phyloP scores from a whole-genome alignment of 2,329 filamentous ascomycete species.

The Ceratocystis papillata region DNA sequence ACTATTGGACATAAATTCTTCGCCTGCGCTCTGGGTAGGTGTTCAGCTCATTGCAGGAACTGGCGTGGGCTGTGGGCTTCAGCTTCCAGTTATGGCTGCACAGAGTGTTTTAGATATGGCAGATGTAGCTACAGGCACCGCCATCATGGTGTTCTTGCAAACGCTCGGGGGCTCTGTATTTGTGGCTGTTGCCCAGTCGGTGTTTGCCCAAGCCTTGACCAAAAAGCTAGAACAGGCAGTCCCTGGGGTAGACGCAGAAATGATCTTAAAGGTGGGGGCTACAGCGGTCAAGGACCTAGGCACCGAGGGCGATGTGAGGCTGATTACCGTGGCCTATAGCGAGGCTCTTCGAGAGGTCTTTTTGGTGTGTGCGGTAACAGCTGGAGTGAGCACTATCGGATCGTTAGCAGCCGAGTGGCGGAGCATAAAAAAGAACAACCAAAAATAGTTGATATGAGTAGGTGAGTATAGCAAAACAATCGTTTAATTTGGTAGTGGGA shows the following conservation, averaged over 20 bases:
- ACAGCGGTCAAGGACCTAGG: slow-evolving; percentile 16
- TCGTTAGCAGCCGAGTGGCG: slow-evolving; percentile 18
- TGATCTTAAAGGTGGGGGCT: slow-evolving; percentile 14
- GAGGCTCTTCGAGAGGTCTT: slow-evolving; percentile 20
- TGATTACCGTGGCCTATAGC: slow-evolving; percentile 15
- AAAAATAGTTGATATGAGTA: background rate
- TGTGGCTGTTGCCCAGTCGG: slow-evolving; percentile 41
- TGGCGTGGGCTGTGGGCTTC: slow-evolving; percentile 35
- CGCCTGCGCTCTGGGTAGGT: slow-evolving; percentile 20
- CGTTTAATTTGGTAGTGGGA: background rate
- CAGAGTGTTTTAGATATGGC: slow-evolving; percentile 36
- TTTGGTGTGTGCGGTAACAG: slow-evolving; percentile 18
- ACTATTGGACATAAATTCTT: slow-evolving; percentile 31
- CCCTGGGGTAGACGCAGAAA: slow-evolving; percentile 4
- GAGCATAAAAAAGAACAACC: slow-evolving; percentile 9
- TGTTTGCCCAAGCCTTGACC: slow-evolving; percentile 32
- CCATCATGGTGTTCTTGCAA: slow-evolving; percentile 39
- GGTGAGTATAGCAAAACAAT: background rate
- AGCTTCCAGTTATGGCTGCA: slow-evolving; percentile 37
- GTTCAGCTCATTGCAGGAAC: slow-evolving; percentile 29
- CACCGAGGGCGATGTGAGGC: background rate
- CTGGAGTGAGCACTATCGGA: slow-evolving; percentile 19
- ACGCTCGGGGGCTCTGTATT: slow-evolving; percentile 39
- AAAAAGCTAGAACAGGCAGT: background rate
- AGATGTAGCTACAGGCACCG: slow-evolving; percentile 39